Percentiles rank a stretch among this genome's conserved stretches.
Evolutionary conservation across 2,329 filamentous ascomycete species (phyloP).

Genomic region (Paecilomyces niveus): DNA sequence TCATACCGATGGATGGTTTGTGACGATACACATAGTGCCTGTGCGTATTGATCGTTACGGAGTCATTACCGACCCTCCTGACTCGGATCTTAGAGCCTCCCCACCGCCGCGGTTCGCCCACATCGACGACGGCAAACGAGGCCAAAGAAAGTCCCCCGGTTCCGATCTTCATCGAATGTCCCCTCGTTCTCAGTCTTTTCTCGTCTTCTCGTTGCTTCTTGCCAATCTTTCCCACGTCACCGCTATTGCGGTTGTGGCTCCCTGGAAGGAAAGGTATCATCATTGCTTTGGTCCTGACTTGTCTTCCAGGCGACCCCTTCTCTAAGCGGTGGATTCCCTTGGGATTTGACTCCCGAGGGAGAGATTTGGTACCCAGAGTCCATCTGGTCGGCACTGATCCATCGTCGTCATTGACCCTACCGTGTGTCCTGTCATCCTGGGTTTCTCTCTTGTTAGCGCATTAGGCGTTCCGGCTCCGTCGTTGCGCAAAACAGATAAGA

Average conservation of each 20-base stretch:
- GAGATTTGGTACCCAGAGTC: not conserved
- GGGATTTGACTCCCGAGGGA: not conserved
- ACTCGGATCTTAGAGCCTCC: not conserved
- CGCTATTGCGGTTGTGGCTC: not conserved
- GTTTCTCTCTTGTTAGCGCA: not conserved
- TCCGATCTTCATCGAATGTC: not conserved
- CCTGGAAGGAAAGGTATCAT: not conserved
- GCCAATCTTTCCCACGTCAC: not conserved
- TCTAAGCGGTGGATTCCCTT: not conserved
- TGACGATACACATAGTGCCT: not conserved
- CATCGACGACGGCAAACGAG: not conserved
- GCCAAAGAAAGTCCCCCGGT: not conserved
- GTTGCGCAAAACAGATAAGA: not conserved
- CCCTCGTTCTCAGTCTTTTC: not conserved
- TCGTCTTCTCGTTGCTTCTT: not conserved
- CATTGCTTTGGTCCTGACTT: not conserved
- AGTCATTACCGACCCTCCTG: not conserved
- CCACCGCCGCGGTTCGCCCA: not conserved
- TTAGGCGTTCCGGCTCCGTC: not conserved
- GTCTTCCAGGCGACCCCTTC: not conserved
- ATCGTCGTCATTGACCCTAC: slow-evolving; percentile 1
- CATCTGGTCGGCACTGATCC: not conserved
- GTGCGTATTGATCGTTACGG: not conserved
- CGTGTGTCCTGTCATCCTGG: not conserved
- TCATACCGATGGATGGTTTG: not conserved